phyloP scores from a whole-genome alignment of 352 stramenopile genomes.

The Globisporangium irregulare region DNA sequence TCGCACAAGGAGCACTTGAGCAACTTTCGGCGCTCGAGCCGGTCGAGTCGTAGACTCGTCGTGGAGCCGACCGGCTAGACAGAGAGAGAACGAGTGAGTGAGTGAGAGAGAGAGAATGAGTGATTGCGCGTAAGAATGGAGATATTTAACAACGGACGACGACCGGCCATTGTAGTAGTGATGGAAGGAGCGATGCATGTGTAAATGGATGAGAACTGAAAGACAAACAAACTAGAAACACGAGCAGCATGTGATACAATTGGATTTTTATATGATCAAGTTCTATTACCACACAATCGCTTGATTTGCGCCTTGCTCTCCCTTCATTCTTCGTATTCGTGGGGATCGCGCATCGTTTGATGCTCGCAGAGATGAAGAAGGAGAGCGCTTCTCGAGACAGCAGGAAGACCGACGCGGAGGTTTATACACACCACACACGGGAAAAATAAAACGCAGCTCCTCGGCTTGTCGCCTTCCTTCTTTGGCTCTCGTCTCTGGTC shows the following conservation, averaged over 20 bases:
- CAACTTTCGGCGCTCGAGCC: slow-evolving; percentile 16
- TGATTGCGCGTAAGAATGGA: neutral
- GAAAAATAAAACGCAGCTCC: slow-evolving; percentile 6
- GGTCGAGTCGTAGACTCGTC: slow-evolving; percentile 10
- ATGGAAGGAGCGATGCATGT: neutral
- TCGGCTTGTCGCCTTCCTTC: slow-evolving; percentile 1
- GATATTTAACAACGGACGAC: slow-evolving; percentile 2
- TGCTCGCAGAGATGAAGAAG: neutral
- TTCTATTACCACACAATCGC: slow-evolving; percentile 7
- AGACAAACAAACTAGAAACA: neutral
- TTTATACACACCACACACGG: slow-evolving; percentile 7
- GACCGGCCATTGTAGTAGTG: neutral
- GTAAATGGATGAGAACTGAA: slow-evolving; percentile 4
- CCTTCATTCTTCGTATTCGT: neutral
- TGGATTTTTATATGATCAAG: slow-evolving; percentile 9
- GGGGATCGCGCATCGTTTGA: neutral
- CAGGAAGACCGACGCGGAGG: slow-evolving; percentile 5
- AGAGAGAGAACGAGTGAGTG: neutral
- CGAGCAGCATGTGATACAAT: neutral
- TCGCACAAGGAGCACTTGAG: slow-evolving; percentile 41
- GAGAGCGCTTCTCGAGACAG: neutral
- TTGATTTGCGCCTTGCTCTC: neutral
- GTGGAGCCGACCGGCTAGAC: neutral
- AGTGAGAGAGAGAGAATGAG: neutral
- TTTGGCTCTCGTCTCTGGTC: neutral